Conservation (phyloP, 495 filamentous ascomycete genomes). For the Lasiosphaeriaceae sp. region DNA sequence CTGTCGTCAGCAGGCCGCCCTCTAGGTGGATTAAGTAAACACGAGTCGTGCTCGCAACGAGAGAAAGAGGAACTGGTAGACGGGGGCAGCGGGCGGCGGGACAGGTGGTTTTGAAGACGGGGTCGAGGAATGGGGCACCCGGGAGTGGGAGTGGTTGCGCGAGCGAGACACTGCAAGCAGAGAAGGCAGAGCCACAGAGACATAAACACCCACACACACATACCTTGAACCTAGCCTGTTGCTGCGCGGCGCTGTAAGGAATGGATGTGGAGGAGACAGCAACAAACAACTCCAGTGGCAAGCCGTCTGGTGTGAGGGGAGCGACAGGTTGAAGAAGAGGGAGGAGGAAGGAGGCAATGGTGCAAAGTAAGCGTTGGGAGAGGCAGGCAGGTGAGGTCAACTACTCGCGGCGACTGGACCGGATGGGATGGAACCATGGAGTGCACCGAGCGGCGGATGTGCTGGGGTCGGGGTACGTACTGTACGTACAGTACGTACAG, state of each 20-base stretch:
- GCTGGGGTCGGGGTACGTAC: background rate
- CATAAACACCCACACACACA: too few relatives aligned
- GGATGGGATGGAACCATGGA: background rate
- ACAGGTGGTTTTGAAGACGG: conserved; percentile 27
- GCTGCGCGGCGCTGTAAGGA: background rate
- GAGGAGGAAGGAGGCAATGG: background rate
- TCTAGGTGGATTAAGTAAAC: conserved; percentile 15
- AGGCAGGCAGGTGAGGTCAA: background rate
- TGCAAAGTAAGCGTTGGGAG: background rate
- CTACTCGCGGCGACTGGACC: background rate
- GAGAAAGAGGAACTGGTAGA: conserved; percentile 17
- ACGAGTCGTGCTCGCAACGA: conserved; percentile 14
- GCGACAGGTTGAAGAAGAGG: background rate
- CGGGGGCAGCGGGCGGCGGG: conserved; percentile 13
- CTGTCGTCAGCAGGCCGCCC: conserved; percentile 25
- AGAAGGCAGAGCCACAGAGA: too few relatives aligned
- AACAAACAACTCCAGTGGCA: background rate
- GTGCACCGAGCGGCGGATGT: background rate
- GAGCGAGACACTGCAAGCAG: background rate
- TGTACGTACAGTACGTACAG: background rate
- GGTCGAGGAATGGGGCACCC: conserved; percentile 14
- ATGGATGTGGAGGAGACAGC: background rate
- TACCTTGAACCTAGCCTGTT: background rate
- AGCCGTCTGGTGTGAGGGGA: background rate
- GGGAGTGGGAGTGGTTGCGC: conserved; percentile 2